phyloP scores from a whole-genome alignment of 176 grass and related monocot species.

The Oryza meridionalis region DNA sequence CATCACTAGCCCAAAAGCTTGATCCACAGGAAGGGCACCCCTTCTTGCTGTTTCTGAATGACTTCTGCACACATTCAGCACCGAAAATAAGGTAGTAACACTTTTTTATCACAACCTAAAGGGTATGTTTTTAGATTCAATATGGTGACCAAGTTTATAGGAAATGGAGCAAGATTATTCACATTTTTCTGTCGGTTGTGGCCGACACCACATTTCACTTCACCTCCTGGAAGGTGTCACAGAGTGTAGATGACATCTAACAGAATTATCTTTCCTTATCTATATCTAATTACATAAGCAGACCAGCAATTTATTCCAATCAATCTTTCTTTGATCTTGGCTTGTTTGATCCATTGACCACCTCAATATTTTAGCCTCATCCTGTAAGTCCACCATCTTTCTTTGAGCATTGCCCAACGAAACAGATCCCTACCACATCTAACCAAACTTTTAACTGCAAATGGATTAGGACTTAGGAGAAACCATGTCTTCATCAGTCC shows the following conservation, averaged over 20 bases:
- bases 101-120: slow-evolving; percentile 88
- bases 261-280: slow-evolving; percentile 75
- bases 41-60: slow-evolving; percentile 63
- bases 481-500: slow-evolving; percentile 18
- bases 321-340: slow-evolving; percentile 64
- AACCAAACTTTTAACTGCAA: slow-evolving; percentile 74
- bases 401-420: slow-evolving; percentile 56
- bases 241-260: not conserved
- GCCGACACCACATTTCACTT: slow-evolving; percentile 78
- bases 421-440: slow-evolving; percentile 57
- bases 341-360: slow-evolving; percentile 55
- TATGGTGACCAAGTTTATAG: not conserved
- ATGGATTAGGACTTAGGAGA: slow-evolving; percentile 24
- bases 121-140: slow-evolving; percentile 1
- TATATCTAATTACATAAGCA: slow-evolving; percentile 81
- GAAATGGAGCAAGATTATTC: slow-evolving; percentile 23
- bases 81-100: slow-evolving; percentile 86
- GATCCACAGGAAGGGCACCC: slow-evolving; percentile 73
- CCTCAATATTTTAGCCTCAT: slow-evolving; percentile 56
- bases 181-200: slow-evolving; percentile 83
- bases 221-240: slow-evolving; percentile 49
- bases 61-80: slow-evolving; percentile 73
- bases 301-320: slow-evolving; percentile 47
- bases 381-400: slow-evolving; percentile 58
- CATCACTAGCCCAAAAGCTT: slow-evolving; percentile 69